These are phyloP conservation scores for Salvia miltiorrhiza DNA, from an alignment of 257 asterid genomes.

Conservation along the genomic window DNA sequence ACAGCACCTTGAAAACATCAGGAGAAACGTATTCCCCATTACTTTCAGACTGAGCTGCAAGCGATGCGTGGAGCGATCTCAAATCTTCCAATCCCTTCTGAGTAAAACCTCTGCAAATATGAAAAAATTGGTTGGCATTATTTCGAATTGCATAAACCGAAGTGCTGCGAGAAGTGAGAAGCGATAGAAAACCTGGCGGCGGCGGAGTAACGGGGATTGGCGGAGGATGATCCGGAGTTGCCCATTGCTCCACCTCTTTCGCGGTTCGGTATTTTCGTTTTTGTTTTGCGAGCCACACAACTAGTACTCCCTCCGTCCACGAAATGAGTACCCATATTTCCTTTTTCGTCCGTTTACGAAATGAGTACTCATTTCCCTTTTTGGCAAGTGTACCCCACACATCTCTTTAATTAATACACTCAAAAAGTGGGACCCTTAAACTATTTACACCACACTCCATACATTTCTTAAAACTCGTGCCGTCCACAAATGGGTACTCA, in stretches of 20 bases:
- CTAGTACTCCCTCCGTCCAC: no score
- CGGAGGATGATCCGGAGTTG: slow-evolving; percentile 56
- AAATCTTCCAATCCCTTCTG: slow-evolving; percentile 60
- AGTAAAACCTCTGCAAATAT: slow-evolving; percentile 61
- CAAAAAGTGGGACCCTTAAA: no score
- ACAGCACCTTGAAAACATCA: slow-evolving; percentile 64
- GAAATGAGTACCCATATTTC: no score
- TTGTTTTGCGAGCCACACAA: no score
- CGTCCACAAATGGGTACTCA: no score
- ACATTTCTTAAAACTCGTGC: no score
- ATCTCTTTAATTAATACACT: no score
- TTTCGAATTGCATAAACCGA: background rate
- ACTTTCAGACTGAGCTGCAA: slow-evolving; percentile 65
- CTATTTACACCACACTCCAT: no score
- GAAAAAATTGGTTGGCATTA: background rate
- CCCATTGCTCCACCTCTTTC: slow-evolving; percentile 49
- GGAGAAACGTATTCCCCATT: slow-evolving; percentile 48
- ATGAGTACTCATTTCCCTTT: no score
- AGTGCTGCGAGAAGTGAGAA: background rate
- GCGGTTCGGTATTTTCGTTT: slow-evolving; percentile 4
- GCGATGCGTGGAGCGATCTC: slow-evolving; percentile 59
- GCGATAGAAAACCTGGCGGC: slow-evolving; percentile 51
- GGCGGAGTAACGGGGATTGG: slow-evolving; percentile 50
- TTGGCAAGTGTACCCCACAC: no score
- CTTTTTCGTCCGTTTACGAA: no score